These are phyloP conservation scores for Pichia sp. DNA, from an alignment of 1,139 yeast species.

Conservation along the genomic window DNA sequence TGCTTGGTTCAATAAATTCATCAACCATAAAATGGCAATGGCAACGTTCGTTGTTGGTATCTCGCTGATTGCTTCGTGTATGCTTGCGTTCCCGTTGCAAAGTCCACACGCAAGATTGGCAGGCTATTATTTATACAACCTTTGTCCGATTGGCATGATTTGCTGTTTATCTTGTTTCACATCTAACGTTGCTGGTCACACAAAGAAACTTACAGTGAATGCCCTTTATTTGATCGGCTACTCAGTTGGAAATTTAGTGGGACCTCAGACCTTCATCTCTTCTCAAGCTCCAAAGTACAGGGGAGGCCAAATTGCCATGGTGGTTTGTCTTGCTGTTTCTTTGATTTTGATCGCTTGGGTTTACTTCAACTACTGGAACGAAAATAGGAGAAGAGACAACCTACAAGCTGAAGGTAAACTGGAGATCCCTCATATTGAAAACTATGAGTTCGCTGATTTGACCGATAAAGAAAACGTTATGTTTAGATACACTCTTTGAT, in stretches of 20 bases:
- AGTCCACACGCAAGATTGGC: constrained; percentile 39
- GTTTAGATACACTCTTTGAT: constrained; percentile 37
- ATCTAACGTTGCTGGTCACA: constrained; percentile 58
- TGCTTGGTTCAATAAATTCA: constrained; percentile 34
- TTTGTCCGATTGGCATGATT: constrained; percentile 39
- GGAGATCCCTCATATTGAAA: constrained; percentile 28
- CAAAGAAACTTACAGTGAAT: constrained; percentile 44
- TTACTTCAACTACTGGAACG: constrained; percentile 25
- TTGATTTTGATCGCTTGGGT: constrained; percentile 21
- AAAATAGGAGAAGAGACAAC: constrained; percentile 31
- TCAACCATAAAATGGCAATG: constrained; percentile 40
- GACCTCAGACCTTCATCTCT: constrained; percentile 47
- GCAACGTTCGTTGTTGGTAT: constrained; percentile 41
- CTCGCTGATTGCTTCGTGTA: constrained; percentile 39
- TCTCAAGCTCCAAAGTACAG: constrained; percentile 43
- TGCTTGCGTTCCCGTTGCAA: constrained; percentile 45
- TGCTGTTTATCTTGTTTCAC: constrained; percentile 41
- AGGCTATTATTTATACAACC: constrained; percentile 38
- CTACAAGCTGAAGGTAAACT: constrained; percentile 25
- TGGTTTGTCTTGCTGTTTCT: constrained; percentile 27
- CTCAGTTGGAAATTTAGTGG: constrained; percentile 63
- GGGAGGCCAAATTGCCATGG: constrained; percentile 40
- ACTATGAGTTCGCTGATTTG: constrained; percentile 48
- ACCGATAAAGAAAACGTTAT: constrained; percentile 47
- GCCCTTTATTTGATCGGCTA: constrained; percentile 54